Conservation (phyloP, 495 filamentous ascomycete species). For the Hypomontagnella monticulosa region DNA sequence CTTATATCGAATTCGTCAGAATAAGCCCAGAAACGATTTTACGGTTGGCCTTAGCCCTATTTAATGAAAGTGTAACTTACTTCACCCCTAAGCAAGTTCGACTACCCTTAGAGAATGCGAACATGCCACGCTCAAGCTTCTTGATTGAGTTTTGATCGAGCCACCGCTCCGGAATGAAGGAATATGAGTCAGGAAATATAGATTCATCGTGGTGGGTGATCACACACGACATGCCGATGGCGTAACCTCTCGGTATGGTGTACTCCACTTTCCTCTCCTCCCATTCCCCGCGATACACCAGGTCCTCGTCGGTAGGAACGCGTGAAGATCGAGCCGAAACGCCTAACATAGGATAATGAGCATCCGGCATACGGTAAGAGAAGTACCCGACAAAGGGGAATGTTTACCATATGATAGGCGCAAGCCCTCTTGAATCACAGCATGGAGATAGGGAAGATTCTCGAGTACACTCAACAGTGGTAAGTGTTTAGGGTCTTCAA, state of each 20-base stretch:
- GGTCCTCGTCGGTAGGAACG: slow-evolving; percentile 42
- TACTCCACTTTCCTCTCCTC: slow-evolving; percentile 42
- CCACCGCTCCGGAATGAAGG: slow-evolving; percentile 25
- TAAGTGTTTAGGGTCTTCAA: slow-evolving; percentile 31
- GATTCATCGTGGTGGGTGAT: slow-evolving; percentile 19
- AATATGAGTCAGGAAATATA: slow-evolving; percentile 22
- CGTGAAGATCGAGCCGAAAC: slow-evolving; percentile 44
- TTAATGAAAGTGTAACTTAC: slow-evolving; percentile 1
- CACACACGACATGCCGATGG: slow-evolving; percentile 53
- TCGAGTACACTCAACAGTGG: slow-evolving; percentile 50
- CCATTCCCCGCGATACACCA: slow-evolving; percentile 52
- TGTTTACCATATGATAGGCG: slow-evolving; percentile 57
- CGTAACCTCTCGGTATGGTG: slow-evolving; percentile 42
- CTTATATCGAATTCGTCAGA: slow-evolving; percentile 20
- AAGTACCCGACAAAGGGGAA: too few relatives aligned
- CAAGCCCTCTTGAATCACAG: slow-evolving; percentile 52
- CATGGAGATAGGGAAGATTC: slow-evolving; percentile 56
- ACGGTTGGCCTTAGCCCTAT: too few relatives aligned
- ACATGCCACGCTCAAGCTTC: slow-evolving; percentile 3
- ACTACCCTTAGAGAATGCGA: slow-evolving; percentile 23
- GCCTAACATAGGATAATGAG: slow-evolving; percentile 22
- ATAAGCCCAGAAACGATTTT: not conserved
- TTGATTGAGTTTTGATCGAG: slow-evolving; percentile 3
- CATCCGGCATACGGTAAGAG: too few relatives aligned
- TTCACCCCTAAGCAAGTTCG: slow-evolving; percentile 27